Base-by-base conservation (phyloP, 306 rosid species). In the Canavalia gladiata region DNA sequence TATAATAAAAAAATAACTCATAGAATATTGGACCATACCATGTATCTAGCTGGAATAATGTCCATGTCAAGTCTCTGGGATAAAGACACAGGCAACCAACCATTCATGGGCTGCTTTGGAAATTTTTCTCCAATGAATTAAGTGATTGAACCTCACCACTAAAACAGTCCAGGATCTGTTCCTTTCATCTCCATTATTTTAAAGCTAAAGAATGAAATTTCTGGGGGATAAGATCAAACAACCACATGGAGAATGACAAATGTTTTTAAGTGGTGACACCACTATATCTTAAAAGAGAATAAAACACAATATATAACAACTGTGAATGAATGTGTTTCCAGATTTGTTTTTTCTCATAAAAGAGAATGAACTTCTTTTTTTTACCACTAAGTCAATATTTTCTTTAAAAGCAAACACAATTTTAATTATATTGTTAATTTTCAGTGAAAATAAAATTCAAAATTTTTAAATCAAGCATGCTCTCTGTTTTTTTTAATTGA, bases 11-110 rank as follows among this genome's bases (percentile, higher is more conserved):
- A 58, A 58, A 42, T 18, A 18, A 18, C 25, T 18, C 25, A 18
- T 18, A 13, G 2, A n/a, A 18, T 8, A 13, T 37, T 1, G 39
- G 25, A 18, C 10, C 4, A 11, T 18, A 45, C 33, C 2, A 9
- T 68, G 68, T n/a, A 78, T 57, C 25, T 52, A 30, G 85, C 5
- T 47, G 68, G 41, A 46, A 4, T 12, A 18, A 66, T 41, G 78
- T 80, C 83, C 68, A 79, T 52, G 52, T 86, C 12, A 55, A 52
- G 49, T 73, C 65, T 66, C 34, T 9, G n/a, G 8, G 55, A 52
- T 6, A 29, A 29, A 57, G 51, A 18, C 25, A 56, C 58, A 81
- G 39, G 18, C 1, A 45, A 6, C 28, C 3, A 63, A n/a, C 4
- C 50, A 37, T 2, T 18, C 1, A 5, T 34, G 2, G 43, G 41